Evolutionary conservation across 2,329 filamentous ascomycete species (phyloP), one percentile per base, ranked within the genome.

Genomic region (Epichloe scottii): DNA sequence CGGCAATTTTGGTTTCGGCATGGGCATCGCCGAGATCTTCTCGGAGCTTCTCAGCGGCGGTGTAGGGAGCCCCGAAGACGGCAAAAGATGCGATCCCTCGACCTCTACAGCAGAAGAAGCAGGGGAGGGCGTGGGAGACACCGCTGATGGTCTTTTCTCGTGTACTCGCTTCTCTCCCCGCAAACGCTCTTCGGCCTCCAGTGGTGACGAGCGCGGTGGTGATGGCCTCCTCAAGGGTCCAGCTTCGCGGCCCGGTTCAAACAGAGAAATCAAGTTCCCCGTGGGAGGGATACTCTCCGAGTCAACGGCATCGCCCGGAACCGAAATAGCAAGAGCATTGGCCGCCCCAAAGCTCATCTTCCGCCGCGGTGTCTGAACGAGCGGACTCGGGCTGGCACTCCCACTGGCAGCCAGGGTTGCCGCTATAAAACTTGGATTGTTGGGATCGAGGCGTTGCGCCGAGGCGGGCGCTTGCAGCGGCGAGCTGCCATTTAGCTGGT

Each of bases 221-320:
- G 58, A 58, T 19, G 53, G 55, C 50, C 60, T 69, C 60, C 70
- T 71, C 5, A 64, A 59, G 3, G 21, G 64, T 43, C 68, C 64
- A n/a, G 56, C 58, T 15, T 55, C 57, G 47, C 51, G 55, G 41
- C 68, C 73, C 55, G 74, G 70, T 65, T 89, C 85, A 57, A 88
- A 88, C 68, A 87, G 74, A 39, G 77, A 77, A 50, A 88, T 82
- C 19, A 88, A 70, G 4, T 81, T 77, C 3, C 72, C 79, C 0
- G 84, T 83, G 0, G 84, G 74, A 23, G 77, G 70, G 47, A 85
- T 82, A 5, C 79, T 70, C 1, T 71, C 74, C 10, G 77, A 76
- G 60, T 86, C 63, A 35, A 67, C 61, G 48, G 61, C 58, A 43
- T 65, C 58, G 47, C 59, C 59, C 35, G 46, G 46, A 53, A 56